Percentiles rank a stretch among this genome's conserved stretches.
These are phyloP conservation scores for Paxillus ammoniavirescens DNA, from an alignment of 768 basidiomycete species.

Conservation along the genomic window DNA sequence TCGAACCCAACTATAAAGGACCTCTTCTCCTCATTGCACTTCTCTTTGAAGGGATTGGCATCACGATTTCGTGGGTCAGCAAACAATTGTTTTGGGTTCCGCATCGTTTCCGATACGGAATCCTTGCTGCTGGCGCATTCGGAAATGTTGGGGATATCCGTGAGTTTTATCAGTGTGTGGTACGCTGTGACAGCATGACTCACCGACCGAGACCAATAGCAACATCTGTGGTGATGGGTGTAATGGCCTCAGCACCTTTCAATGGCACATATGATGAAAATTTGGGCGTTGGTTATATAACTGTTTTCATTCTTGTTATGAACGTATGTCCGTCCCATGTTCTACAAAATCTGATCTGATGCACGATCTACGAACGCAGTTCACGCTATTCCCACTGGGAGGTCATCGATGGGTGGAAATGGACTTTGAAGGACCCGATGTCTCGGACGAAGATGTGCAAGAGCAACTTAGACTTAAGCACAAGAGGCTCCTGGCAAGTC, in stretches of 20 bases:
- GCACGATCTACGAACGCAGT: constrained; percentile 25
- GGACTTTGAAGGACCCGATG: constrained; percentile 63
- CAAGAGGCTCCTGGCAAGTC: constrained; percentile 2
- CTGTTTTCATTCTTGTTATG: constrained; percentile 58
- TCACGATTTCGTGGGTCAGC: constrained; percentile 47
- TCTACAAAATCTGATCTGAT: background rate
- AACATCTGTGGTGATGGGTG: constrained; percentile 59
- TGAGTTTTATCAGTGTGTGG: constrained; percentile 30
- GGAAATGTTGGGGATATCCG: constrained; percentile 66
- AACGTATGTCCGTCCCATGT: constrained; percentile 37
- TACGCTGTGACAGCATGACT: background rate
- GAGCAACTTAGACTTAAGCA: constrained; percentile 41
- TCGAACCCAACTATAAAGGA: constrained; percentile 32
- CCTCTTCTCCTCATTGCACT: constrained; percentile 57
- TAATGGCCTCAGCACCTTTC: constrained; percentile 59
- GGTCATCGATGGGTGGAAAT: constrained; percentile 50
- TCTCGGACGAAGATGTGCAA: constrained; percentile 53
- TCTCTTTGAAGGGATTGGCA: constrained; percentile 53
- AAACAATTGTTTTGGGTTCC: constrained; percentile 70
- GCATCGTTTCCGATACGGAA: constrained; percentile 64
- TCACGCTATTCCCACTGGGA: constrained; percentile 62
- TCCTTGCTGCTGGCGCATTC: constrained; percentile 63
- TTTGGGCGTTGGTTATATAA: constrained; percentile 61
- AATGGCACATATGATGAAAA: constrained; percentile 49
- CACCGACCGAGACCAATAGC: constrained; percentile 35